Evolutionary conservation across 495 filamentous ascomycete genomes (phyloP), one percentile per base, ranked within the genome.

Genomic region (Lophium mytilinum): DNA sequence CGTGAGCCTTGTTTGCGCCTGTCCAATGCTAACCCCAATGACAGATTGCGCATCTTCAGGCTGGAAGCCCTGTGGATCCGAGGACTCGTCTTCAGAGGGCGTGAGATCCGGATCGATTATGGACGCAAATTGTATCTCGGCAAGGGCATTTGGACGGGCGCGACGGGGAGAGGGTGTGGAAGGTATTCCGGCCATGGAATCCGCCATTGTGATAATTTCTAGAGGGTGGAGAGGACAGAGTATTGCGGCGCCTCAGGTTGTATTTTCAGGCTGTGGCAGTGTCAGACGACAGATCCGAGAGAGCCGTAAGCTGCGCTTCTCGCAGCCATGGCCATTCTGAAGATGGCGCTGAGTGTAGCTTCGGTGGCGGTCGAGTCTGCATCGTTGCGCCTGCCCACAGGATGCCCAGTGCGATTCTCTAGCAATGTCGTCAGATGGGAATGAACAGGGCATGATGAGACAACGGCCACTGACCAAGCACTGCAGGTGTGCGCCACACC

Each of bases 11-110:
- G 82, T 87, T 40, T 92, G 90, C 14, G 76, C 72, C 14, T 78
- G 79, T 62, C 87, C 81, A 54, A 95, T 86, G 58, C 88, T 86
- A 50, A 90, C 80, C 19, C 88, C 88, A 56, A 95, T 78, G 53
- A 91, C 72, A 3, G 81, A 80, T 51, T 80, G 76, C 14, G 73
- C 82, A 56, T 83, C 81, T 59, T 84, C 80, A 53, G 58, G 53
- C 54, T 57, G 58, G 35, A 65, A 47, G 6, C 15, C 49, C 46
- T 61, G 51, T 46, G 57, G 58, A 17, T 65, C 62, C 7, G 58
- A 50, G 5, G 37, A 50, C 55, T 65, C 62, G 46, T 65, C 62
- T 37, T 65, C 62, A 35, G 62, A 65, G 17, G 62, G 57, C 24
- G 58, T 58, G 35, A 65, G 57, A 55, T 65, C 58, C 9, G 53